Percentiles rank a stretch among this genome's conserved stretches.
Evolutionary conservation across 176 grass and related monocot species (phyloP).

Genomic region (Leersia perrieri): DNA sequence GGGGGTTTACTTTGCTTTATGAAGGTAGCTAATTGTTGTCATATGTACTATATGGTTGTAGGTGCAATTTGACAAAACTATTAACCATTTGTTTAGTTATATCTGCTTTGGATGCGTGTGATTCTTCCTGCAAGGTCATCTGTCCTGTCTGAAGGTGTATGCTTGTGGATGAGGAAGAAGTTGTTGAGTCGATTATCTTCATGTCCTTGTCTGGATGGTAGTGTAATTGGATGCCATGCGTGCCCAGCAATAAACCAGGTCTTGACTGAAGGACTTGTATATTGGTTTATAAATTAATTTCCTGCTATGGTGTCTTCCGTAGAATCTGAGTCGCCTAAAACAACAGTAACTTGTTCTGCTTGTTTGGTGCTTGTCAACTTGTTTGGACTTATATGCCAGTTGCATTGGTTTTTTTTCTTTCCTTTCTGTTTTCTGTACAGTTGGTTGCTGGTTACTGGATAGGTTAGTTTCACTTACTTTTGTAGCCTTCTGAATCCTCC

Average conservation of each 20-base stretch:
- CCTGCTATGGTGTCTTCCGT: background rate
- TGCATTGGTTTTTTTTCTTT: background rate
- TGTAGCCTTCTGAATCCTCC: background rate
- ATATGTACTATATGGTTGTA: background rate
- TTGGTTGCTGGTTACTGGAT: slow-evolving; percentile 4
- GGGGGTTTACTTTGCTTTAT: background rate
- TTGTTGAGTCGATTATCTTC: slow-evolving; percentile 5
- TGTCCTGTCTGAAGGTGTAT: background rate
- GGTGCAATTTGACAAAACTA: background rate
- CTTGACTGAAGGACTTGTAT: background rate
- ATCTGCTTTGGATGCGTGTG: slow-evolving; percentile 5
- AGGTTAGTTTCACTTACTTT: slow-evolving; percentile 4
- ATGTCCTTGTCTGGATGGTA: background rate
- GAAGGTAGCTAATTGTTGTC: slow-evolving; percentile 2
- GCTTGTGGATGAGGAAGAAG: background rate
- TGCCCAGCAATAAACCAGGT: background rate
- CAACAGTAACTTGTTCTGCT: background rate
- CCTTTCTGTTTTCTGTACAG: background rate
- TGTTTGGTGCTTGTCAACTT: background rate
- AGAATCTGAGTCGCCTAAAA: background rate
- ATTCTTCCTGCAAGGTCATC: background rate
- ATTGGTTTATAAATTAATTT: slow-evolving; percentile 5
- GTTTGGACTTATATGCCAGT: background rate
- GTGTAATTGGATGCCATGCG: background rate
- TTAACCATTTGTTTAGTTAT: background rate